Base-by-base conservation (phyloP, 495 filamentous ascomycete species). In the Corynascus novoguineensis region DNA sequence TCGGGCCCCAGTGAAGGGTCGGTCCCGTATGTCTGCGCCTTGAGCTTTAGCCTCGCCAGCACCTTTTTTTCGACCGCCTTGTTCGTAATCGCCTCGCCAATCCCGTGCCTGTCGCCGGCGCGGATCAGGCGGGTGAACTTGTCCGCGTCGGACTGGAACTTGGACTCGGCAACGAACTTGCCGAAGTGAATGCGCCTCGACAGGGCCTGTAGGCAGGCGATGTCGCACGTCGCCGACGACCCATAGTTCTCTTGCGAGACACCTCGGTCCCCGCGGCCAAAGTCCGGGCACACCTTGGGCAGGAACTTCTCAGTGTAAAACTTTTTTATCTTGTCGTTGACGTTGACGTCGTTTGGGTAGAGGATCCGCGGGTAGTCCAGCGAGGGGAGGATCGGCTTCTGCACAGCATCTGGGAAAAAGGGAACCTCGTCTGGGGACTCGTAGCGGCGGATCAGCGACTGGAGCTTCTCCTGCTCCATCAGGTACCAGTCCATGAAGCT, bases 91-190 rank as follows among this genome's bases (percentile, higher is more conserved):
- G 92, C 92, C 28, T 80, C 84, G 66, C 85, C 90, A 59, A 99
- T 89, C 4, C 85, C 95, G 11, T 78, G 71, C 4, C 89, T 76
- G 73, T 99, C 92, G 50, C 77, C 83, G 12, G 79, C 84, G 62
- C 82, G 82, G 70, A 99, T 97, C 73, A 97, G 68, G 51, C 74
- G 69, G 1, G 90, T 89, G 70, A 90, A 97, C 53, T 68, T 75
- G 63, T 92, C 89, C 28, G 84, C 81, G 62, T 96, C 89, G 55
- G 87, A 83, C 63, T 79, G 82, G 71, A 97, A 99, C 78, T 99
- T 99, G n/a, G 88, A 86, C 77, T 99, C 95, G 11, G 95, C 95
- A 5, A 99, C 95, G 66, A 97, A 97, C 77, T 96, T 99, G 55
- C 95, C 95, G 72, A 97, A 99, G 71, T 99, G 95, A 59, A 99